Evolutionary conservation across 2,329 filamentous ascomycete genomes (phyloP).

Genomic region (Microdochium bolleyi): DNA sequence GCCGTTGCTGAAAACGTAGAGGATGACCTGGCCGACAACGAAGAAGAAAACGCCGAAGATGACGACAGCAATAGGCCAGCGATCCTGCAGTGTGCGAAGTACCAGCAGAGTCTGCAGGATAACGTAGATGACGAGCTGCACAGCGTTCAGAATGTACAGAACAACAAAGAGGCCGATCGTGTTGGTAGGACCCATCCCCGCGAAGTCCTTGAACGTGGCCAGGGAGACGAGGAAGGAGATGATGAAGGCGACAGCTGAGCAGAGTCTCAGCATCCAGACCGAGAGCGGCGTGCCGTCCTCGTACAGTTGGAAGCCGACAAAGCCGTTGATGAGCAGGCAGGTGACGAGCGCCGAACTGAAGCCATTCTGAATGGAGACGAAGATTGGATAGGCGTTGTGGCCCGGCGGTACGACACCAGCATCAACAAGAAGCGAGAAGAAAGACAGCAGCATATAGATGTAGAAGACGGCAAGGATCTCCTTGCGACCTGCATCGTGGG

Average conservation of each 20-base stretch:
- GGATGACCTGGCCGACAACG: conserved; percentile 80
- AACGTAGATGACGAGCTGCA: conserved; percentile 80
- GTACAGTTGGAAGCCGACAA: conserved; percentile 96
- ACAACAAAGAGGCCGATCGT: conserved; percentile 87
- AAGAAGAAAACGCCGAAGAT: conserved; percentile 87
- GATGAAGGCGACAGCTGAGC: conserved; percentile 73
- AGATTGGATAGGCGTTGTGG: conserved; percentile 78
- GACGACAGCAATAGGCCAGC: conserved; percentile 92
- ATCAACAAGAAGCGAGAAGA: conserved; percentile 83
- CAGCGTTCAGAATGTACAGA: conserved; percentile 81
- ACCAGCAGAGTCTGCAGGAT: conserved; percentile 85
- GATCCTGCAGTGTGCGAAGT: conserved; percentile 81
- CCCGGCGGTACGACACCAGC: conserved; percentile 85
- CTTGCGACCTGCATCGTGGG: conserved; percentile 41
- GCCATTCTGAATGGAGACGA: conserved; percentile 80
- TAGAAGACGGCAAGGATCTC: conserved; percentile 91
- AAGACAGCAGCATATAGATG: conserved; percentile 84
- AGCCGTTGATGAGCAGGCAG: conserved; percentile 90
- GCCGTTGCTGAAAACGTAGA: conserved; percentile 80
- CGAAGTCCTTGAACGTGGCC: conserved; percentile 89
- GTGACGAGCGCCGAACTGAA: conserved; percentile 79
- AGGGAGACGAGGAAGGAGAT: conserved; percentile 83
- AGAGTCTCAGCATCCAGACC: conserved; percentile 81
- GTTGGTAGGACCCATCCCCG: conserved; percentile 74
- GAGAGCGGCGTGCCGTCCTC: conserved; percentile 92